Base-by-base conservation (phyloP, 345 rosid species). In the Angophora floribunda region DNA sequence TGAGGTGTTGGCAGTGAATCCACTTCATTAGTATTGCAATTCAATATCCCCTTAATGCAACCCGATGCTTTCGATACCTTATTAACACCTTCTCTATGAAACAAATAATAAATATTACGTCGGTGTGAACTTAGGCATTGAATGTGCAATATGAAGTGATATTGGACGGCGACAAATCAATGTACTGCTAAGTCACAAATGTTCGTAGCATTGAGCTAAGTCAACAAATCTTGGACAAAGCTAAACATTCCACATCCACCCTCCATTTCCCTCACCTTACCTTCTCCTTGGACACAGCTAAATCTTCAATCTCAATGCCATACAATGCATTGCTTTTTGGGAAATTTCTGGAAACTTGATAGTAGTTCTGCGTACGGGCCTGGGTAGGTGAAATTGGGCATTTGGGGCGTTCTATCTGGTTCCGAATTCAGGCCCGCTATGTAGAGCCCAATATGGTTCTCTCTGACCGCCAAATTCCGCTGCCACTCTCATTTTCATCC, bases 231-330 rank as follows among this genome's bases (percentile, higher is more conserved):
- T 53, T 7, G 1, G 1, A 53, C 59, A 53, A 53, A 3, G 59
- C 26, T 0, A 53, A 53, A 53, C 19, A 7, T 53, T 53, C 10
- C 26, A 1, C 26, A 53, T 21, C 4, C 4, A 53, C 0, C 2
- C 52, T 14, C 26, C 59, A 0, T 52, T 52, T 52, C 8, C 2
- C 26, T 7, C 26, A 0, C 0, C 59, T 53, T 24, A 0, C 1
- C 59, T 24, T 52, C 55, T 52, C 17, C 26, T 19, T 53, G 59
- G 59, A 53, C 59, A 53, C 4, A 53, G 59, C 59, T 19, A 53
- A 53, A 1, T 19, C 59, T 53, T 53, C 59, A 19, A 4, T 0
- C 10, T 53, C 1, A 53, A 53, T 24, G 59, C 24, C 21, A 53
- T 53, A 53, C 7, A 53, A 53, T 57, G 63, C 13, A 57, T 61